phyloP scores from a whole-genome alignment of 2,329 filamentous ascomycete species.

The Triangularia setosa region DNA sequence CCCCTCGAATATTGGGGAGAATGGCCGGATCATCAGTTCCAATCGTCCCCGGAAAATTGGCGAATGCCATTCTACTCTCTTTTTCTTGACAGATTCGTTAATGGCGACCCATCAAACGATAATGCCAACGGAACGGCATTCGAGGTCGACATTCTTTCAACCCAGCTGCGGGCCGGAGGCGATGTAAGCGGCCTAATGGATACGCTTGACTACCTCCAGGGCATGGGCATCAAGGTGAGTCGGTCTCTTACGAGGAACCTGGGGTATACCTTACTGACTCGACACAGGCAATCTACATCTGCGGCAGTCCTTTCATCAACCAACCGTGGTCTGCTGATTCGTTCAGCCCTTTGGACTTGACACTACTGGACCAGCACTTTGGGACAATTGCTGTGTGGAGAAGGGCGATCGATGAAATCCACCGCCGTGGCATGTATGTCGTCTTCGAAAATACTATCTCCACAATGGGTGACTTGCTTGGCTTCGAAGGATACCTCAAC shows the following conservation, averaged over 20 bases:
- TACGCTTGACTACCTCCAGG: constrained; percentile 59
- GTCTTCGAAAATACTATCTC: constrained; percentile 63
- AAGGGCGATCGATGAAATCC: constrained; percentile 53
- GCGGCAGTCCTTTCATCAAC: constrained; percentile 59
- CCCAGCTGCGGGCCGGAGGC: constrained; percentile 59
- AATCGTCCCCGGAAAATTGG: constrained; percentile 58
- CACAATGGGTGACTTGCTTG: constrained; percentile 60
- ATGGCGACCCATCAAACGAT: constrained; percentile 62
- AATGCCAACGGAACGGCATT: constrained; percentile 59
- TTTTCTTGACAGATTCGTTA: constrained; percentile 60
- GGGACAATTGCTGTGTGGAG: constrained; percentile 57
- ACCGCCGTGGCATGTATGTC: constrained; percentile 60
- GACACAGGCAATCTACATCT: constrained; percentile 54
- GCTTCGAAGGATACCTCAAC: constrained; percentile 58
- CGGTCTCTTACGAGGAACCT: not conserved
- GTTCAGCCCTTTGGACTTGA: constrained; percentile 55
- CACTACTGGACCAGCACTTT: constrained; percentile 58
- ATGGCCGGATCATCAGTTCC: constrained; percentile 51
- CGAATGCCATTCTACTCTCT: constrained; percentile 62
- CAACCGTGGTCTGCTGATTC: constrained; percentile 58
- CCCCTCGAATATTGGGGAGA: constrained; percentile 55
- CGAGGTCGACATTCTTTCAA: constrained; percentile 57
- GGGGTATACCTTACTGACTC: not conserved
- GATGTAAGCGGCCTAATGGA: constrained; percentile 56
- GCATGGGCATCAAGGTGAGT: constrained; percentile 59